Conservation (phyloP, 495 filamentous ascomycete genomes). For the Lindgomyces ingoldianus region DNA sequence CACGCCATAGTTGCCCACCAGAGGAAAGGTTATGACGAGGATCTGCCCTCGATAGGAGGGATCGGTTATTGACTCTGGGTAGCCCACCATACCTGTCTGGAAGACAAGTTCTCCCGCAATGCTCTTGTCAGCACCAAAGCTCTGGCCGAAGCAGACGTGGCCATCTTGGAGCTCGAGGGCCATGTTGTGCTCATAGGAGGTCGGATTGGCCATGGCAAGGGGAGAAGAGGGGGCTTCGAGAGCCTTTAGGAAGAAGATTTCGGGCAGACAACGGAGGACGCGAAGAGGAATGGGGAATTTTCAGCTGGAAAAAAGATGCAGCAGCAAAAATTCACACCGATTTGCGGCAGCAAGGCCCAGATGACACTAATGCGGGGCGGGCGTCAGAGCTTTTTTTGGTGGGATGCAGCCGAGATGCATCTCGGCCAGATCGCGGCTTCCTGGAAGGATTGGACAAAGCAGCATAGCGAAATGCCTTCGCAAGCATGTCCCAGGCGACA, state of each 20-base stretch:
- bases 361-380: conserved; percentile 11
- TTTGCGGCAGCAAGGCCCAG: not conserved
- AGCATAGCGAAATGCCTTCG: not conserved
- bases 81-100: conserved; percentile 99
- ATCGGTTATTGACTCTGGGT: conserved; percentile 92
- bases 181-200: conserved; percentile 46
- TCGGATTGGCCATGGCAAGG: conserved; percentile 24
- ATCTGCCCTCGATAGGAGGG: conserved; percentile 93
- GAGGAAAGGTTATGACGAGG: conserved; percentile 84
- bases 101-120: conserved; percentile 96
- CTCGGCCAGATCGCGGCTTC: not conserved
- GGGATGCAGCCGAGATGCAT: not conserved
- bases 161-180: conserved; percentile 90
- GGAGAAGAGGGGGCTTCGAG: conserved; percentile 10
- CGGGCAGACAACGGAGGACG: conserved; percentile 16
- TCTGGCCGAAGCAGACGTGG: conserved; percentile 83
- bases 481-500: not conserved
- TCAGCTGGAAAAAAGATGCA: conserved; percentile 2
- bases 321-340: not conserved
- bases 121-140: conserved; percentile 90
- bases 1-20: conserved; percentile 91
- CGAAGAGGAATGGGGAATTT: not conserved
- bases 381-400: not conserved
- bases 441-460: not conserved
- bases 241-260: conserved; percentile 22